Conservation (phyloP, 2,329 filamentous ascomycete species). For the Daldinia sp. region DNA sequence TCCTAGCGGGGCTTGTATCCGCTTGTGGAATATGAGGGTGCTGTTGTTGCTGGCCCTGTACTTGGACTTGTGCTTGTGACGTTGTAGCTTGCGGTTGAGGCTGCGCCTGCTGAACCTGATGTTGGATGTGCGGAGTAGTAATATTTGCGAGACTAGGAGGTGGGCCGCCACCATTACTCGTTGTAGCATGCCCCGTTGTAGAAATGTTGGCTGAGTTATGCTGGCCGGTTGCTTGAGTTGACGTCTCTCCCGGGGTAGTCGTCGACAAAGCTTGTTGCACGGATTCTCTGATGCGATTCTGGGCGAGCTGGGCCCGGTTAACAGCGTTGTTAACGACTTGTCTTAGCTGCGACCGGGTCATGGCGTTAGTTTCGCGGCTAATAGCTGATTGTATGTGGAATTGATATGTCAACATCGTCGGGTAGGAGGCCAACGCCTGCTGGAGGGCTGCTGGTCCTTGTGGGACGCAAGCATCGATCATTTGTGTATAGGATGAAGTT, state of each 20-base stretch:
- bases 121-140: conserved; percentile 19
- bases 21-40: conserved; percentile 57
- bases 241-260: conserved; percentile 22
- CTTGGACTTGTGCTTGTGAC: conserved; percentile 11
- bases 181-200: conserved; percentile 4
- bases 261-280: conserved; percentile 39
- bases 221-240: conserved; percentile 16
- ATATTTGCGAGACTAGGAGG: conserved; percentile 26
- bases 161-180: conserved; percentile 34
- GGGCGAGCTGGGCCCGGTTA: conserved; percentile 56
- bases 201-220: conserved; percentile 13
- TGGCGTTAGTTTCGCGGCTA: conserved; percentile 59
- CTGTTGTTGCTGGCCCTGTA: conserved; percentile 46
- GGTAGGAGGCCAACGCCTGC: conserved; percentile 56
- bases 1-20: conserved; percentile 64
- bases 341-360: conserved; percentile 58
- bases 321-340: conserved; percentile 58
- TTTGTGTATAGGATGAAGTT: conserved; percentile 54
- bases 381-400: conserved; percentile 60
- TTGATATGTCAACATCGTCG: conserved; percentile 58
- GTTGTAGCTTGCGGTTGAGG: conserved; percentile 47
- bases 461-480: conserved; percentile 63
- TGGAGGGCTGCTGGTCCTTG: conserved; percentile 59
- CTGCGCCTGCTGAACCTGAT: conserved; percentile 33
- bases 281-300: conserved; percentile 46